Evolutionary conservation across 352 stramenopile species (phyloP), one percentile per base, ranked within the genome.

Genomic region (Bremia lactucae): DNA sequence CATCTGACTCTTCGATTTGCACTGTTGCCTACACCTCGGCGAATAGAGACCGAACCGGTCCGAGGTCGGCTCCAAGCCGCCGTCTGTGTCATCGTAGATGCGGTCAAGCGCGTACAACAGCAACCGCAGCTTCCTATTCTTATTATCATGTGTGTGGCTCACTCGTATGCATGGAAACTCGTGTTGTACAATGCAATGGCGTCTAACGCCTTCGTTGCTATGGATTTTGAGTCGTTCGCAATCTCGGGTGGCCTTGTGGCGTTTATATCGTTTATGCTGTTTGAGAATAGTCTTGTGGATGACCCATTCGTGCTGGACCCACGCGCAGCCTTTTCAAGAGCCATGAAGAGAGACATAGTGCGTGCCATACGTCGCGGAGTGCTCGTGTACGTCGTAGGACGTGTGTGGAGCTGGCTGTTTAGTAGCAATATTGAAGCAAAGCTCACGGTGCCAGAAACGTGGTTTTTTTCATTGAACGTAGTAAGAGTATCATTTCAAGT

Each of bases 271-370:
- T 69, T 75, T 25, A 37, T 76, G 20, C 18, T 54, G 9, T 22
- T 78, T 13, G 69, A 81, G 35, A 49, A 59, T 15, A 67, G 61
- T 44, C 26, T 81, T 9, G 44, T 19, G 2, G 45, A 71, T 18
- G 63, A 81, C 34, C 68, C 63, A 33, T 81, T 81, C 36, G 66
- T 69, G 25, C 47, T 78, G 29, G 60, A 81, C 29, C 68, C 68
- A 4, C 53, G 57, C 3, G 51, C 57, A 5, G 60, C 66, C 15
- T 67, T 81, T 2, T 26, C 57, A 6, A 47, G 31, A 14, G 49
- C 36, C 5, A 51, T 81, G 26, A 60, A 72, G 43, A 55, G 65
- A 34, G 63, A 72, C 39, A 33, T 58, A 4, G 68, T 81, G 49
- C 63, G 66, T 28, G 66, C 69, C 0, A 36, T 64, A 33, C 47